Percentiles rank a stretch among this genome's conserved stretches.
phyloP scores from a whole-genome alignment of 441 rosid species.

The Corymbia calophylla region DNA sequence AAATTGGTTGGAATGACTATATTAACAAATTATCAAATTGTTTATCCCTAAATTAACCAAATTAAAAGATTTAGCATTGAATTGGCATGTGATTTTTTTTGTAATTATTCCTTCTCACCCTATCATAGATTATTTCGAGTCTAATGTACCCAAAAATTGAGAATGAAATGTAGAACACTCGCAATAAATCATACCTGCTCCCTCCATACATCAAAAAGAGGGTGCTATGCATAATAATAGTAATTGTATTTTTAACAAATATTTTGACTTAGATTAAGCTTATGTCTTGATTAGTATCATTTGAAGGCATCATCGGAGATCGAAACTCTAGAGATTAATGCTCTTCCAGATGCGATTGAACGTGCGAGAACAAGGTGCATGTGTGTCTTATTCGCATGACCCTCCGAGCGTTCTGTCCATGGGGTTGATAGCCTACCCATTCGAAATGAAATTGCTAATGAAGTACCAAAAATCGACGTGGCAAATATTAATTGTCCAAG shows the following conservation, averaged over 20 bases:
- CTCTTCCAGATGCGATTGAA: not conserved
- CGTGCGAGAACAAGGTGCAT: not conserved
- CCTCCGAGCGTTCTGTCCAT: not conserved
- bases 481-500: not conserved
- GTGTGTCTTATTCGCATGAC: not conserved
- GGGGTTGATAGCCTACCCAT: not conserved
- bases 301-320: not conserved
- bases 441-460: not conserved
- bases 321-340: not conserved
- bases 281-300: not conserved
- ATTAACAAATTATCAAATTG: not conserved
- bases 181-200: not conserved
- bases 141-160: not conserved
- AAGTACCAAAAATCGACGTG: not conserved
- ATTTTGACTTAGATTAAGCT: not conserved
- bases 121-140: not conserved
- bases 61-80: not conserved
- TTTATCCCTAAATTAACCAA: not conserved
- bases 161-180: not conserved
- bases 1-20: not conserved
- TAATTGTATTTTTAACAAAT: not conserved
- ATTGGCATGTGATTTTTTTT: accelerated
- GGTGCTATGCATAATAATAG: not conserved
- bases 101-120: not conserved
- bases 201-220: not conserved